Evolutionary conservation across 768 basidiomycete species (phyloP), one percentile per base, ranked within the genome.

Genomic region (Tylopilus plumbeoviolaceoides): DNA sequence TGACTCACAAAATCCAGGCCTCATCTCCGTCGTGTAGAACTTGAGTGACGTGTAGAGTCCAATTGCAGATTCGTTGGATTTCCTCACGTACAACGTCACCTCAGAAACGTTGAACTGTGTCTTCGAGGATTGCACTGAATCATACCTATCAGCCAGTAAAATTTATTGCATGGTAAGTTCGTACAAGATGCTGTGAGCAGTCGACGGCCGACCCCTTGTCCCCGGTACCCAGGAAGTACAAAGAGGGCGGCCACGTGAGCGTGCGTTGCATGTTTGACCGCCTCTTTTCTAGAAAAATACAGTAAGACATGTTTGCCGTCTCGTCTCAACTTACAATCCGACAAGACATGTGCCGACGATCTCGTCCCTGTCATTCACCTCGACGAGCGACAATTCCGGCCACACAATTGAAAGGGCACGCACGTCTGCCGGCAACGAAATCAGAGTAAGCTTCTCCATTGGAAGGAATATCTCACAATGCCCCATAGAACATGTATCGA

Each of bases 321-420:
- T 18, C 18, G 5, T 9, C 35, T 9, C 0, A 11, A 40, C 56
- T 50, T 20, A 60, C 59, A 54, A 3, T 47, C 43, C 50, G 45
- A 58, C 43, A 15, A 56, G 54, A 42, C 50, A 55, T 17, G 33
- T 47, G 10, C 54, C 50, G 20, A 60, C 14, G 38, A 56, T 50
- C 20, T 47, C 15, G 7, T 45, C 14, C 17, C 25, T 36, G 12
- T 40, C 46, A 11, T 55, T 39, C 17, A 50, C 53, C 5, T 33
- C 53, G 23, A 55, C 33, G 17, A 25, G 41, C n/a, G 53, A 53
- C 8, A 55, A 12, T n/a, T 44, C 23, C 1, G 54, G 57, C 36
- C 40, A 53, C 4, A 30, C n/a, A n/a, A n/a, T 25, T 1, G 47
- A 46, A n/a, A 54, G 50, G n/a, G 44, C 33, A 7, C 21, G 21